Evolutionary conservation across 2,329 filamentous ascomycete species (phyloP).

Genomic region (Eurotiales sp.): DNA sequence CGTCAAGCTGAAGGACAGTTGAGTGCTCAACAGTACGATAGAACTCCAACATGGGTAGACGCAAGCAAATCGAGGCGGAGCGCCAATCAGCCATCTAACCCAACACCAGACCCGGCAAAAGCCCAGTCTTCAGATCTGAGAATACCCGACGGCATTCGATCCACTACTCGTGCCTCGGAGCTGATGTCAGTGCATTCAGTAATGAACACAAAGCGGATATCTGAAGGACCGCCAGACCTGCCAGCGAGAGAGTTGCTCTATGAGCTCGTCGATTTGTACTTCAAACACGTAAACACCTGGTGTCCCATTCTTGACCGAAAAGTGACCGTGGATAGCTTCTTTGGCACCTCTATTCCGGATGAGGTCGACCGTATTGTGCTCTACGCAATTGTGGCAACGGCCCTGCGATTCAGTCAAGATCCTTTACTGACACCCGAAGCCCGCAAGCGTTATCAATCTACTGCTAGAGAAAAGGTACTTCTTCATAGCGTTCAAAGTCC

Average conservation of each 20-base stretch:
- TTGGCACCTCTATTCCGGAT: constrained; percentile 69
- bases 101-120: background rate
- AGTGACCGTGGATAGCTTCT: constrained; percentile 75
- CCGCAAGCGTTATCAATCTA: constrained; percentile 69
- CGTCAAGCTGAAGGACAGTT: constrained; percentile 1
- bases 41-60: background rate
- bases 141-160: background rate
- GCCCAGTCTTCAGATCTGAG: background rate
- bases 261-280: constrained; percentile 69
- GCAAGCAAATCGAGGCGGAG: background rate
- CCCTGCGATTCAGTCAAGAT: constrained; percentile 78
- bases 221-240: constrained; percentile 59
- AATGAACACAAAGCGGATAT: background rate
- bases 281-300: constrained; percentile 77
- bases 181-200: constrained; percentile 5
- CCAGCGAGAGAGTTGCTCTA: constrained; percentile 73
- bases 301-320: constrained; percentile 84
- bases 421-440: constrained; percentile 67
- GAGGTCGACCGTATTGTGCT: constrained; percentile 78
- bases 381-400: constrained; percentile 84
- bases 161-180: constrained; percentile 1
- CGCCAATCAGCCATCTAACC: background rate
- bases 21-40: background rate
- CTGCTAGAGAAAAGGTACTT: constrained; percentile 80
- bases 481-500: constrained; percentile 85